Percentiles rank a stretch among this genome's conserved stretches.
These are phyloP conservation scores for Aspergillus sparsus DNA, from an alignment of 495 filamentous ascomycete species.

Conservation along the genomic window DNA sequence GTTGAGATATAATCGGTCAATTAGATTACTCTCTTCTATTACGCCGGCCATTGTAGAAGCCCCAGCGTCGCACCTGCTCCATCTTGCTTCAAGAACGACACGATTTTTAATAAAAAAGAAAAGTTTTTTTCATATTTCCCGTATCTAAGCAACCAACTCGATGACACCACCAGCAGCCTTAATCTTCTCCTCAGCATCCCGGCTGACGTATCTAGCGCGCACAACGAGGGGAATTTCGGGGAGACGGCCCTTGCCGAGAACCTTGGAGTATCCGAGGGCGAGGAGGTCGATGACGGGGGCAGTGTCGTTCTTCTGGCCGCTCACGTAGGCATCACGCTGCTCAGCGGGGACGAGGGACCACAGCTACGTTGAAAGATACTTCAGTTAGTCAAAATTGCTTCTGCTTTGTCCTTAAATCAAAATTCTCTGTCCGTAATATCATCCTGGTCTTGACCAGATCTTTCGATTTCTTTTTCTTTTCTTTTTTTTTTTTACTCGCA, in stretches of 20 bases:
- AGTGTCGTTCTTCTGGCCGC: constrained; percentile 70
- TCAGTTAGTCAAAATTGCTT: constrained; percentile 24
- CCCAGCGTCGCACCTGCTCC: constrained; percentile 37
- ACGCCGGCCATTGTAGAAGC: constrained; percentile 32
- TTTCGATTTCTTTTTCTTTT: constrained; percentile 10
- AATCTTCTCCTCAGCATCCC: constrained; percentile 91
- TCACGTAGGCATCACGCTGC: constrained; percentile 79
- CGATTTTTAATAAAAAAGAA: constrained; percentile 15
- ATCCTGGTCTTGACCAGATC: constrained; percentile 2
- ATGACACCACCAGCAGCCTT: constrained; percentile 88
- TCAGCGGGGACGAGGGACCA: constrained; percentile 81
- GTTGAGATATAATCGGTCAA: constrained; percentile 29
- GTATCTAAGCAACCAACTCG: constrained; percentile 82
- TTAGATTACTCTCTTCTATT: constrained; percentile 28
- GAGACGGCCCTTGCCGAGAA: constrained; percentile 89
- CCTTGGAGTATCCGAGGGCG: constrained; percentile 87
- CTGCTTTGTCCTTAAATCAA: neutral
- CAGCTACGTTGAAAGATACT: constrained; percentile 52
- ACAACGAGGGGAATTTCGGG: constrained; percentile 85
- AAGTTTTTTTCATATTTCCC: constrained; percentile 14
- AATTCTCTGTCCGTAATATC: neutral
- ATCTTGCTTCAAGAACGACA: constrained; percentile 37
- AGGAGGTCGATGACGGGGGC: constrained; percentile 92
- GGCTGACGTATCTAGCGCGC: constrained; percentile 83
- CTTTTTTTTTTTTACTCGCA: neutral